These are phyloP conservation scores for Leucocoprinus leucothites DNA, from an alignment of 768 basidiomycete species.

Conservation along the genomic window DNA sequence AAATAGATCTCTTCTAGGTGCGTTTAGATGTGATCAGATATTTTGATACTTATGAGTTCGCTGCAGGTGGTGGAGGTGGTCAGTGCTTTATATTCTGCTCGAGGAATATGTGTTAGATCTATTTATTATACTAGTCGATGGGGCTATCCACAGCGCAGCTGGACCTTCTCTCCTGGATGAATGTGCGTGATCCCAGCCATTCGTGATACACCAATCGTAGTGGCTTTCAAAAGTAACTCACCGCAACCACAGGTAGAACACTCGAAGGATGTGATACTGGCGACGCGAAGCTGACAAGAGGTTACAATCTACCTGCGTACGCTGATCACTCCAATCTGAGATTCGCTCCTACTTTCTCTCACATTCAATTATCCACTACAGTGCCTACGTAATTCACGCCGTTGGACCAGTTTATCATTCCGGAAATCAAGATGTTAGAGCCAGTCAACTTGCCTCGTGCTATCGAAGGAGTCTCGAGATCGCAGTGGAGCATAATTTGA, in stretches of 20 bases:
- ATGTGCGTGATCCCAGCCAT: constrained; percentile 44
- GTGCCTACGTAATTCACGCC: constrained; percentile 74
- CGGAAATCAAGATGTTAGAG: constrained; percentile 37
- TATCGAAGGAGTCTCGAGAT: constrained; percentile 63
- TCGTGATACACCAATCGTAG: neutral
- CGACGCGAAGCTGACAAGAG: constrained; percentile 75
- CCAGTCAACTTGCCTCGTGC: constrained; percentile 60
- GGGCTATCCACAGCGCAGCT: constrained; percentile 77
- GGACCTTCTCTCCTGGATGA: constrained; percentile 63
- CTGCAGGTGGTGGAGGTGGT: constrained; percentile 76
- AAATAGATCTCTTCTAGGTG: constrained; percentile 69
- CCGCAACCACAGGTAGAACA: constrained; percentile 45
- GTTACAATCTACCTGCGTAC: constrained; percentile 74
- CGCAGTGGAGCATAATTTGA: constrained; percentile 55
- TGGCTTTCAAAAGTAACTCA: neutral
- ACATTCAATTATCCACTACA: constrained; percentile 20
- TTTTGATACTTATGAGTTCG: neutral
- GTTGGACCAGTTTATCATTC: constrained; percentile 72
- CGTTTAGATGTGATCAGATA: constrained; percentile 19
- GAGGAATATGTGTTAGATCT: neutral
- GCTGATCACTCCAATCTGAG: constrained; percentile 20
- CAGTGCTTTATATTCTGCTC: constrained; percentile 17
- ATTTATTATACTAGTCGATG: constrained; percentile 54
- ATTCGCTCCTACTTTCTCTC: no score
- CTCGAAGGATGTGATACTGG: constrained; percentile 71